A percentile compares a stretch with the other conserved stretches of the same genome.
These are phyloP conservation scores for Fistulinella prunicolor DNA, from an alignment of 768 basidiomycete species.

Conservation along the genomic window DNA sequence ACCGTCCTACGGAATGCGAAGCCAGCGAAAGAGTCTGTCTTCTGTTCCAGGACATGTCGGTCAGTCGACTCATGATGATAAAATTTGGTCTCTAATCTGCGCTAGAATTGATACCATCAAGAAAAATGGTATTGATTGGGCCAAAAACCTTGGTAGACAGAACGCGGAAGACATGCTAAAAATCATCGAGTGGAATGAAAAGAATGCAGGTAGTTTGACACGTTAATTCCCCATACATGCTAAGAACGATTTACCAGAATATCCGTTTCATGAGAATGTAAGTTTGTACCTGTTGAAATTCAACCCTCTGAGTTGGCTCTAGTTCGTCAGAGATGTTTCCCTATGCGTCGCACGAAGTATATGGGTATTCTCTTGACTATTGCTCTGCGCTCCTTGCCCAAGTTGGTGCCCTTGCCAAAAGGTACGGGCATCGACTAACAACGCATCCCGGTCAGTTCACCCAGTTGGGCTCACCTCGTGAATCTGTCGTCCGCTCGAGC, in stretches of 20 bases:
- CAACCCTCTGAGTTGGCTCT: not conserved
- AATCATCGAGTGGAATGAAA: conserved; percentile 90
- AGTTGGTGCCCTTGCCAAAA: conserved; percentile 65
- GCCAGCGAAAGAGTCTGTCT: conserved; percentile 61
- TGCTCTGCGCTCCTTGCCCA: conserved; percentile 52
- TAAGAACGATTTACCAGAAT: conserved; percentile 34
- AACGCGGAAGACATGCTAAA: conserved; percentile 70
- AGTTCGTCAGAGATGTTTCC: conserved; percentile 90
- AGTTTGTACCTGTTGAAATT: not conserved
- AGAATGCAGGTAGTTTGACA: conserved; percentile 48
- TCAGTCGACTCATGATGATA: conserved; percentile 17
- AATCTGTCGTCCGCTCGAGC: conserved; percentile 69
- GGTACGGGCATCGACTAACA: conserved; percentile 76
- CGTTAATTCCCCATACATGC: not conserved
- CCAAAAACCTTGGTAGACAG: conserved; percentile 75
- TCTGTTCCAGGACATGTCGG: conserved; percentile 74
- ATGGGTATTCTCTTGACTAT: conserved; percentile 82
- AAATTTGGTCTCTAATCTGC: not conserved
- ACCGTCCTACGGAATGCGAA: conserved; percentile 73
- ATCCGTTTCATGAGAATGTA: conserved; percentile 81
- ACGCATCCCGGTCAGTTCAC: conserved; percentile 89
- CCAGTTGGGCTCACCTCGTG: conserved; percentile 75
- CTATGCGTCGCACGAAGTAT: conserved; percentile 75
- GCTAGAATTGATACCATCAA: conserved; percentile 69
- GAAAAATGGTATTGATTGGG: conserved; percentile 77